Conservation (phyloP, 108 stramenopile genomes). For the Skeletonema tropicum region DNA sequence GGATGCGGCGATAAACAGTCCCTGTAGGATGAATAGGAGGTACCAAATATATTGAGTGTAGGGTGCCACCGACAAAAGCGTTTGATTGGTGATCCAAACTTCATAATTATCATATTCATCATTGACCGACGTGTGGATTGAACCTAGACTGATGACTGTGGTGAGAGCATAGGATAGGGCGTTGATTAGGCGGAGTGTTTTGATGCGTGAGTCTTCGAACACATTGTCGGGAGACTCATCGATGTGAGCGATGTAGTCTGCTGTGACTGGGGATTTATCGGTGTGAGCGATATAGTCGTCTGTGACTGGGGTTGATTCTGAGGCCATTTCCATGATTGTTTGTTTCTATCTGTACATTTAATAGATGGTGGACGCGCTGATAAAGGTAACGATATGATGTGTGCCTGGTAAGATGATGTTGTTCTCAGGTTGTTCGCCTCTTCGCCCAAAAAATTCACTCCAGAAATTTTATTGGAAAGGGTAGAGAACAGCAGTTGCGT, state of each 20-base stretch:
- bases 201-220: not conserved
- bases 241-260: not conserved
- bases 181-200: slow-evolving; percentile 1
- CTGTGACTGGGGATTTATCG: not conserved
- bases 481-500: no score
- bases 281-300: not conserved
- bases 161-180: not conserved
- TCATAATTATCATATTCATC: slow-evolving; percentile 1
- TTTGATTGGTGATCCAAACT: not conserved
- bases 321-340: not conserved
- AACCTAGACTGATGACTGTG: not conserved
- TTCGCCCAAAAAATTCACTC: no score
- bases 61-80: not conserved
- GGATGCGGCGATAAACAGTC: not conserved
- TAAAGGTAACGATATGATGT: no score
- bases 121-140: not conserved
- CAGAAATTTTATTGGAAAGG: no score
- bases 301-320: not conserved
- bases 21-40: not conserved
- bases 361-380: no score
- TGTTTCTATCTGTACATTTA: not conserved
- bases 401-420: no score
- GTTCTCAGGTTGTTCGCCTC: no score
- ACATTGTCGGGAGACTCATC: not conserved
- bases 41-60: slow-evolving; percentile 1